Conservation (phyloP, 164 flowering plant genomes). For the Echeveria elegans region DNA sequence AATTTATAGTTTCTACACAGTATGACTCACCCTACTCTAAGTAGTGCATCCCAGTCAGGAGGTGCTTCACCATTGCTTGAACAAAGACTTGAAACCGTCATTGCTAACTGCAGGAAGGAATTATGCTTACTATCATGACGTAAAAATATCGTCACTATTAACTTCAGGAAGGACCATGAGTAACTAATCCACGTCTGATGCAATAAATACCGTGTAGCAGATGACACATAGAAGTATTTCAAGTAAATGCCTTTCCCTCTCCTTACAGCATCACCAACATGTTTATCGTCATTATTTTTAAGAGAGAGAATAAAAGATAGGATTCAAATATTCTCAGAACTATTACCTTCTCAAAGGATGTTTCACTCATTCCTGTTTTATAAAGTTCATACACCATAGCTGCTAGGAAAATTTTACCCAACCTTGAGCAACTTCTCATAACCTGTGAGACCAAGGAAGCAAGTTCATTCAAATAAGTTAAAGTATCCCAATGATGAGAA, state of each 20-base stretch:
- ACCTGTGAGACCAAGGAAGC: slow-evolving; percentile 38
- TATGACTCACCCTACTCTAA: slow-evolving; percentile 2
- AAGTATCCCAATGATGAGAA: not conserved
- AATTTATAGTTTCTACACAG: not conserved
- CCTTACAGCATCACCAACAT: not conserved
- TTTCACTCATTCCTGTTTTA: slow-evolving; percentile 86
- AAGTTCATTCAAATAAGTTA: not conserved
- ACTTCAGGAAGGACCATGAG: not conserved
- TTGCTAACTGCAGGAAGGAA: slow-evolving; percentile 47
- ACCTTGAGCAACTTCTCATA: slow-evolving; percentile 59
- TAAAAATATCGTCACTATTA: not conserved
- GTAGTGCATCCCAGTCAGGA: not conserved
- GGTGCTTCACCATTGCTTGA: slow-evolving; percentile 5
- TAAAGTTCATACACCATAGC: slow-evolving; percentile 92
- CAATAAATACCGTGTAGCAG: not conserved
- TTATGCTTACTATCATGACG: not conserved
- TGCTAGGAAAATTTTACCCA: slow-evolving; percentile 76
- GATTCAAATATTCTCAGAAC: not conserved
- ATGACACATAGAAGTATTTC: not conserved
- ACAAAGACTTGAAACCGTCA: not conserved
- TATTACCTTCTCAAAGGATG: slow-evolving; percentile 82
- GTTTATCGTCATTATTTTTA: not conserved
- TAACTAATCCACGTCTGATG: not conserved
- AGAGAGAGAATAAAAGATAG: not conserved
- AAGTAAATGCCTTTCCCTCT: not conserved